These are phyloP conservation scores for Xylariaceae sp. DNA, from an alignment of 2,329 filamentous ascomycete species.

Conservation along the genomic window DNA sequence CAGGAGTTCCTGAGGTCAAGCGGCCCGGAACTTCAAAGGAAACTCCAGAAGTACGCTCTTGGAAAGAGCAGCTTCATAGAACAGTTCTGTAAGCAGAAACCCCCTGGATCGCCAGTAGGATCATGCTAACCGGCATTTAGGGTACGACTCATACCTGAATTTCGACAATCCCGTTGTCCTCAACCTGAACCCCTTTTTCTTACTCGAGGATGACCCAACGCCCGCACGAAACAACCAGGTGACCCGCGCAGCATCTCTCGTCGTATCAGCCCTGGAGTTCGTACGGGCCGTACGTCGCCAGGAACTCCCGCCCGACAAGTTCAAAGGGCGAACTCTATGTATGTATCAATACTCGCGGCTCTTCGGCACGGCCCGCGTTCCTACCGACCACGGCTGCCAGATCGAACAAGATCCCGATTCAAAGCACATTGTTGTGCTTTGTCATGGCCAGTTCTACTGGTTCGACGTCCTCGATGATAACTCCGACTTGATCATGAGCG, in stretches of 20 bases:
- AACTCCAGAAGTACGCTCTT: slow-evolving; percentile 81
- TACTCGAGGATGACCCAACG: slow-evolving; percentile 94
- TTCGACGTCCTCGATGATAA: slow-evolving; percentile 96
- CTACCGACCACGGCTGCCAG: slow-evolving; percentile 89
- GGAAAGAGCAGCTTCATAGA: slow-evolving; percentile 96
- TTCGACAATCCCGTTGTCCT: slow-evolving; percentile 96
- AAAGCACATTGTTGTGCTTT: slow-evolving; percentile 88
- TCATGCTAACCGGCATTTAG: slow-evolving; percentile 41
- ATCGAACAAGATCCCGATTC: slow-evolving; percentile 93
- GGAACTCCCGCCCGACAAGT: slow-evolving; percentile 81
- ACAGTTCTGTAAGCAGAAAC: slow-evolving; percentile 76
- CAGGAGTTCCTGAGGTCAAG: slow-evolving; percentile 77
- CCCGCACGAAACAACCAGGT: slow-evolving; percentile 95
- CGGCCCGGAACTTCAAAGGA: slow-evolving; percentile 80
- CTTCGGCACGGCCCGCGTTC: slow-evolving; percentile 90
- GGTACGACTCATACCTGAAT: slow-evolving; percentile 98
- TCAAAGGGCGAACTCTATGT: slow-evolving; percentile 79
- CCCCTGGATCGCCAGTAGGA: background rate
- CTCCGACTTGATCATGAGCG: slow-evolving; percentile 92
- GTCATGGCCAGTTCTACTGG: slow-evolving; percentile 96
- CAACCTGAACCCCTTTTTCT: slow-evolving; percentile 96
- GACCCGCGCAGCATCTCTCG: slow-evolving; percentile 85
- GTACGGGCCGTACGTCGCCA: slow-evolving; percentile 89
- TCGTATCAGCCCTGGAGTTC: slow-evolving; percentile 85
- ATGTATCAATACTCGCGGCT: slow-evolving; percentile 98